Percentiles rank a stretch among this genome's conserved stretches.
phyloP scores from a whole-genome alignment of 2,329 filamentous ascomycete species.

The Colletotrichum sp. region DNA sequence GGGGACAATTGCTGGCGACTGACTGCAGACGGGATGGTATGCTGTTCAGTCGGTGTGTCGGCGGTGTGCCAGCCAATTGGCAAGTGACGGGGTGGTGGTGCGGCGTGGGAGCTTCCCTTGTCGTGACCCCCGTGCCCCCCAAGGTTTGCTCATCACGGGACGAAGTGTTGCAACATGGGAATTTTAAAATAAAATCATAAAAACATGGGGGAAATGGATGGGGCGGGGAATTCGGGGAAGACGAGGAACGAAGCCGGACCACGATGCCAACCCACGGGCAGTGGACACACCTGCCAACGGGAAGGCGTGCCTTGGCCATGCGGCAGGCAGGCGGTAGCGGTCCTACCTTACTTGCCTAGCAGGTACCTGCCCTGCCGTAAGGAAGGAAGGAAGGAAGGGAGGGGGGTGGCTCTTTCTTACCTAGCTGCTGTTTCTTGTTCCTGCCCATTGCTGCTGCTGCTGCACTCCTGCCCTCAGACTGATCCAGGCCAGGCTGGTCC shows the following conservation, averaged over 20 bases:
- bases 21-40: background rate
- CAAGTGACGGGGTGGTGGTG: background rate
- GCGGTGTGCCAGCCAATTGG: background rate
- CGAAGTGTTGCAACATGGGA: conserved; percentile 14
- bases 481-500: background rate
- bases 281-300: background rate
- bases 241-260: conserved; percentile 10
- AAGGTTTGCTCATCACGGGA: conserved; percentile 4
- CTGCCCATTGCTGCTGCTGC: background rate
- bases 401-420: background rate
- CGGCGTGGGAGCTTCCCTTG: background rate
- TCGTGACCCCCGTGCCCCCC: background rate
- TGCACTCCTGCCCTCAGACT: background rate
- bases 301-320: background rate
- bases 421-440: background rate
- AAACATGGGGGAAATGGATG: conserved; percentile 3
- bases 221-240: conserved; percentile 6
- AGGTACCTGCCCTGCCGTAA: background rate
- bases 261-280: conserved; percentile 2
- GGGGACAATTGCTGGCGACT: background rate
- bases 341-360: background rate
- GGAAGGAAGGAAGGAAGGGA: background rate
- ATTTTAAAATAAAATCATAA: background rate
- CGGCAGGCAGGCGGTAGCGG: background rate
- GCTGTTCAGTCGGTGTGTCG: background rate